Evolutionary conservation across 225 moss, liverwort and hornwort species (phyloP).

Genomic region (Physcomitrellopsis africana): DNA sequence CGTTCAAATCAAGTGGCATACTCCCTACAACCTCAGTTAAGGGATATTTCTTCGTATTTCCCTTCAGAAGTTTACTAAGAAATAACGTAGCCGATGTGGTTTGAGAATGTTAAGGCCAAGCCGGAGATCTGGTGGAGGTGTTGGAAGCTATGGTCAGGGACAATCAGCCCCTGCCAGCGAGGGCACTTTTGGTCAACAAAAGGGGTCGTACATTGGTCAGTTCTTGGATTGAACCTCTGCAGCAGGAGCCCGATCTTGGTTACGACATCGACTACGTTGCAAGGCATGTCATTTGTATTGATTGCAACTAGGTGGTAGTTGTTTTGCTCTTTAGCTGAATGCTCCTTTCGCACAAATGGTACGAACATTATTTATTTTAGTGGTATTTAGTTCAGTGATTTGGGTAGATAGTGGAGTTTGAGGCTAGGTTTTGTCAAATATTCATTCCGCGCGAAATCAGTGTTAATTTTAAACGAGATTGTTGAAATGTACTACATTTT

Average conservation of each 20-base stretch:
- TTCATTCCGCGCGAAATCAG: neutral
- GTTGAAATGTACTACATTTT: constrained; percentile 2
- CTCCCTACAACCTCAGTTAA: neutral
- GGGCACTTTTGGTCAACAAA: constrained; percentile 83
- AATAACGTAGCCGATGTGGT: constrained; percentile 20
- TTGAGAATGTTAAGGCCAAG: constrained; percentile 69
- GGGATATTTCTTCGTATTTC: neutral
- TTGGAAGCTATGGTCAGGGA: constrained; percentile 87
- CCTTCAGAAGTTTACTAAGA: neutral
- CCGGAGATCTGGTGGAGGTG: constrained; percentile 72
- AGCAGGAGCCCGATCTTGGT: constrained; percentile 92
- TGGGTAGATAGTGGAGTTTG: constrained; percentile 4
- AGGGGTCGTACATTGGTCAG: constrained; percentile 92
- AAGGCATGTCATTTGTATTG: constrained; percentile 53
- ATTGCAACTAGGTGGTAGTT: constrained; percentile 5
- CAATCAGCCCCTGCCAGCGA: constrained; percentile 65
- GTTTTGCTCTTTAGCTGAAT: constrained; percentile 20
- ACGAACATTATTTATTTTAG: neutral
- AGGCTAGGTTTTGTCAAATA: neutral
- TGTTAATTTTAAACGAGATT: neutral
- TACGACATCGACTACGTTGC: constrained; percentile 89
- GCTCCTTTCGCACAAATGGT: constrained; percentile 2
- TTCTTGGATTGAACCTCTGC: constrained; percentile 96
- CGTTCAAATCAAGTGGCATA: neutral
- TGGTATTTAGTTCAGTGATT: constrained; percentile 6